These are phyloP conservation scores for Asterophora lycoperdoides DNA, from an alignment of 768 basidiomycete genomes.

Conservation along the genomic window DNA sequence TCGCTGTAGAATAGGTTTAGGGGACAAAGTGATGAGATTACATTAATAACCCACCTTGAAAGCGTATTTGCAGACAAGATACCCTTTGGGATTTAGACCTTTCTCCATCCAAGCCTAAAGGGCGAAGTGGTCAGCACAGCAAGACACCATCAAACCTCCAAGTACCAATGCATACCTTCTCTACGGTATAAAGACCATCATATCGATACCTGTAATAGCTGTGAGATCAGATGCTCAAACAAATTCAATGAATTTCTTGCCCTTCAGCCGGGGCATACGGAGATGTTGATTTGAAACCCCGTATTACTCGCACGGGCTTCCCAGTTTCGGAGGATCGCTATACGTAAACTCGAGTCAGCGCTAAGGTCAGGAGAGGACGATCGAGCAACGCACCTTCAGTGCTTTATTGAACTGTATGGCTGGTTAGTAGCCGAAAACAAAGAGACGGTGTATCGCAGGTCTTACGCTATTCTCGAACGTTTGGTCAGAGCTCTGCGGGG, in stretches of 20 bases:
- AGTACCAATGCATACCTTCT: conserved; percentile 44
- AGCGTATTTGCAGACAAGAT: conserved; percentile 79
- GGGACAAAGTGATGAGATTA: neutral
- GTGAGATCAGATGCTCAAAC: neutral
- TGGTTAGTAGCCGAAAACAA: neutral
- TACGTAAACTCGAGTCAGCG: neutral
- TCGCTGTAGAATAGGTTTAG: conserved; percentile 34
- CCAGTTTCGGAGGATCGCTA: conserved; percentile 75
- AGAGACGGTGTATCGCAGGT: neutral
- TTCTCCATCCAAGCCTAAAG: conserved; percentile 67
- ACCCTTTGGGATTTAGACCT: conserved; percentile 66
- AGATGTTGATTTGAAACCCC: conserved; percentile 75
- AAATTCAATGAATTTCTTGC: conserved; percentile 28
- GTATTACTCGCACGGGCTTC: conserved; percentile 82
- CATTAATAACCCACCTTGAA: conserved; percentile 55
- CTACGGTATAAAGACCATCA: conserved; percentile 81
- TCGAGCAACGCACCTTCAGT: conserved; percentile 45
- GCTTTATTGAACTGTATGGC: conserved; percentile 56
- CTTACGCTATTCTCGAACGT: conserved; percentile 62
- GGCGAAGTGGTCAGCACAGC: neutral
- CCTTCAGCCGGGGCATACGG: conserved; percentile 78
- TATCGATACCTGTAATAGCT: conserved; percentile 69
- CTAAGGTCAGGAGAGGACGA: neutral
- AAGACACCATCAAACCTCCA: neutral
- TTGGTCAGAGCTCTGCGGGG: conserved; percentile 82